These are phyloP conservation scores for Tylopilus subfusipes DNA, from an alignment of 768 basidiomycete genomes.

Conservation along the genomic window DNA sequence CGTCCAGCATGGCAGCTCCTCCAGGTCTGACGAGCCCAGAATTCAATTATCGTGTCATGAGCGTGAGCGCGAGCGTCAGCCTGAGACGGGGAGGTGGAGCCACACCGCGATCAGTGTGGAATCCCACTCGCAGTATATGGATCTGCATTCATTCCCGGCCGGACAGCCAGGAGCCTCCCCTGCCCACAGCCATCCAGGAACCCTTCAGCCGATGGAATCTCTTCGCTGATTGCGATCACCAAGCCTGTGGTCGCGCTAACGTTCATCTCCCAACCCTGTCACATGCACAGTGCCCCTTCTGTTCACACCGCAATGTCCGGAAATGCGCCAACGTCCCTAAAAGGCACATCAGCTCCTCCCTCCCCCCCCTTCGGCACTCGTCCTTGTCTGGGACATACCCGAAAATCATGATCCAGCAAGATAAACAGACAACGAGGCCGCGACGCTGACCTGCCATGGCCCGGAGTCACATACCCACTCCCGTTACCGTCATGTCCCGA, in stretches of 20 bases:
- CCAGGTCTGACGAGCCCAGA: not conserved
- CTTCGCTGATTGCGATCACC: conserved; percentile 24
- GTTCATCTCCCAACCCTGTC: conserved; percentile 11
- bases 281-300: conserved; percentile 17
- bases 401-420: conserved; percentile 18
- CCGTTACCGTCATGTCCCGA: conserved; percentile 19
- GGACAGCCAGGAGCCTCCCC: conserved; percentile 4
- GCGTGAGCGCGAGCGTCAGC: not conserved
- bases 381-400: conserved; percentile 21
- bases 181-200: conserved; percentile 32
- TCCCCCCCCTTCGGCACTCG: not conserved
- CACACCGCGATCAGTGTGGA: conserved; percentile 9
- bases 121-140: conserved; percentile 13
- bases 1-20: conserved; percentile 25
- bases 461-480: conserved; percentile 12
- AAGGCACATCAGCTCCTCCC: conserved; percentile 34
- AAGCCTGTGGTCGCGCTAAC: not conserved
- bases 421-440: conserved; percentile 28
- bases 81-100: not conserved
- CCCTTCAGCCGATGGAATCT: conserved; percentile 25
- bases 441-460: conserved; percentile 20
- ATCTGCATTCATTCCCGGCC: conserved; percentile 37
- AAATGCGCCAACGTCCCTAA: conserved; percentile 29
- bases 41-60: not conserved
- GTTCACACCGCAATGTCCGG: conserved; percentile 46